phyloP scores from a whole-genome alignment of 768 basidiomycete species.

The Tricholoma saponaceum region DNA sequence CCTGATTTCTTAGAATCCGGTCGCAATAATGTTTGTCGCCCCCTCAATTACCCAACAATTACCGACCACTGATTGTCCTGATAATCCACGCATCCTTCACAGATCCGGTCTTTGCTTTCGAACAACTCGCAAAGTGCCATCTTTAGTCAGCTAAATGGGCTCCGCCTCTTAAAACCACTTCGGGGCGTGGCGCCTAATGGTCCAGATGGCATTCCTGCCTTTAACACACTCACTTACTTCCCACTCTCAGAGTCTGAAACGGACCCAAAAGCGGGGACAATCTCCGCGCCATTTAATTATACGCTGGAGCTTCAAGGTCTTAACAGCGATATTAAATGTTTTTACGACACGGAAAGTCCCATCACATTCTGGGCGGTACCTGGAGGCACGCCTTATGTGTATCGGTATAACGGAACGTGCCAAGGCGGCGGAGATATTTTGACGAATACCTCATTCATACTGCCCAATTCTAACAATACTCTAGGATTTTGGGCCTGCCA shows the following conservation, averaged over 20 bases:
- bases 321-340: background rate
- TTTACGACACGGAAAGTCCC: too few species aligned
- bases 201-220: background rate
- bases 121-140: background rate
- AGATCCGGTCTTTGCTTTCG: background rate
- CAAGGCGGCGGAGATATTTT: too few species aligned
- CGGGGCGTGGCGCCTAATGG: background rate
- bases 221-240: background rate
- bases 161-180: background rate
- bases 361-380: background rate
- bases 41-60: too few species aligned
- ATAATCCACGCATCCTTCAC: background rate
- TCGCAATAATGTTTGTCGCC: background rate
- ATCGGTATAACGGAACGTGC: background rate
- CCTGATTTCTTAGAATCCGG: background rate
- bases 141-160: background rate
- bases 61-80: too few species aligned
- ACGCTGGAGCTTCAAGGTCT: constrained; percentile 1
- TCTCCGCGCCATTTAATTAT: background rate
- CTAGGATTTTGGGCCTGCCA: constrained; percentile 15
- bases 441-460: too few species aligned
- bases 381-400: background rate
- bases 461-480: too few species aligned
- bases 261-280: too few species aligned
- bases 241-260: too few species aligned